These are phyloP conservation scores for Hanseniaspora sp. DNA, from an alignment of 1,139 yeast genomes.

Conservation along the genomic window DNA sequence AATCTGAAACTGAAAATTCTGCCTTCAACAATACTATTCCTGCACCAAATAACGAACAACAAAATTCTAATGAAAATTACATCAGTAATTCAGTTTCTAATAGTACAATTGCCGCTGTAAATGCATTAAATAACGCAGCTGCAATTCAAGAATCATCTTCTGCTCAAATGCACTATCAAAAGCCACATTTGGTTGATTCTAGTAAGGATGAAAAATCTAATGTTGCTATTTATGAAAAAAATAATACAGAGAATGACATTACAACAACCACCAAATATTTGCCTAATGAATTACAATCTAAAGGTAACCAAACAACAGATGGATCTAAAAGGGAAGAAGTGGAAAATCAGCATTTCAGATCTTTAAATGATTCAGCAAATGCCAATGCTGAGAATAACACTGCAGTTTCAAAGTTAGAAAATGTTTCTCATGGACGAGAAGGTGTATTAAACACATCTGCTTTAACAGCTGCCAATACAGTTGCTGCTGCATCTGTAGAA, in stretches of 20 bases:
- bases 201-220: neutral
- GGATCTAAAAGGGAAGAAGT: no score
- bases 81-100: neutral
- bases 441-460: constrained; percentile 2
- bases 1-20: neutral
- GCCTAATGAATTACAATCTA: no score
- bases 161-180: constrained; percentile 4
- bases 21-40: neutral
- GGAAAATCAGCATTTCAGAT: no score
- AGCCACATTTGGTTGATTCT: neutral
- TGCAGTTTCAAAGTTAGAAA: neutral
- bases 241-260: neutral
- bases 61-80: neutral
- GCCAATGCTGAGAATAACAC: neutral
- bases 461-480: constrained; percentile 6
- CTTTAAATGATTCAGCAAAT: neutral
- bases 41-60: neutral
- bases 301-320: no score
- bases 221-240: neutral
- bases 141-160: constrained; percentile 13
- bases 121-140: constrained; percentile 15
- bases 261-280: neutral
- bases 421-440: neutral
- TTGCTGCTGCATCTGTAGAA: constrained; percentile 15
- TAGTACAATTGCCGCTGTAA: constrained; percentile 8